Evolutionary conservation across 805 yeast species (phyloP).

Genomic region (Jamesozyma hellenica): DNA sequence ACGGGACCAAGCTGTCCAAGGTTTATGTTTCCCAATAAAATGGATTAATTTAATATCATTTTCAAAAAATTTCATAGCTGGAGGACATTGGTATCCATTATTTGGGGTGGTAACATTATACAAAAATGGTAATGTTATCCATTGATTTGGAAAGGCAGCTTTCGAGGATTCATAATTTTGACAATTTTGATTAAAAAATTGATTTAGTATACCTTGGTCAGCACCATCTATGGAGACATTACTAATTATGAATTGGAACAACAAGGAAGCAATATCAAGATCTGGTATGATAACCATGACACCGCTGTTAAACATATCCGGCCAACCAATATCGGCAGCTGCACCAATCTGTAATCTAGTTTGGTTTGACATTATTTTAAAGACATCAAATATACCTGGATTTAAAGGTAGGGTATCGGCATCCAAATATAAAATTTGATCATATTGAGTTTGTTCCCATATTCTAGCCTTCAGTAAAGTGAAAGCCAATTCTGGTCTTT

Average conservation of each 20-base stretch:
- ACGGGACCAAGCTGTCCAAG: slow-evolving; percentile 35
- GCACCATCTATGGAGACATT: slow-evolving; percentile 67
- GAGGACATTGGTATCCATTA: slow-evolving; percentile 59
- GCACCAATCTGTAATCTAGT: slow-evolving; percentile 34
- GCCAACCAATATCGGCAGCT: slow-evolving; percentile 83
- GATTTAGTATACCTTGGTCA: slow-evolving; percentile 83
- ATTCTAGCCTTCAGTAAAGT: slow-evolving; percentile 43
- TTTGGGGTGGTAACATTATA: slow-evolving; percentile 72
- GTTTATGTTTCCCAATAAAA: slow-evolving; percentile 56
- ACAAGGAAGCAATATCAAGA: slow-evolving; percentile 31
- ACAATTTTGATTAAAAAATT: slow-evolving; percentile 42
- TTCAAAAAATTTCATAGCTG: slow-evolving; percentile 51
- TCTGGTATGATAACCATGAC: slow-evolving; percentile 54
- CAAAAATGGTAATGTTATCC: slow-evolving; percentile 69
- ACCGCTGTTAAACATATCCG: slow-evolving; percentile 81
- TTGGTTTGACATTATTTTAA: slow-evolving; percentile 17
- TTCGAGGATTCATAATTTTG: not conserved
- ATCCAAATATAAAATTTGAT: slow-evolving; percentile 50
- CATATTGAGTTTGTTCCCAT: slow-evolving; percentile 37
- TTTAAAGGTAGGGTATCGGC: slow-evolving; percentile 48
- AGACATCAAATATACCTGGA: slow-evolving; percentile 15
- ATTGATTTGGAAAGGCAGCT: slow-evolving; percentile 21
- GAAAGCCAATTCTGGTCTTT: slow-evolving; percentile 43
- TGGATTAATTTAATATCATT: slow-evolving; percentile 42
- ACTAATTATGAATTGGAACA: slow-evolving; percentile 27